These are phyloP conservation scores for Aspergillus quadricinctus DNA, from an alignment of 2,329 filamentous ascomycete genomes.

Conservation along the genomic window DNA sequence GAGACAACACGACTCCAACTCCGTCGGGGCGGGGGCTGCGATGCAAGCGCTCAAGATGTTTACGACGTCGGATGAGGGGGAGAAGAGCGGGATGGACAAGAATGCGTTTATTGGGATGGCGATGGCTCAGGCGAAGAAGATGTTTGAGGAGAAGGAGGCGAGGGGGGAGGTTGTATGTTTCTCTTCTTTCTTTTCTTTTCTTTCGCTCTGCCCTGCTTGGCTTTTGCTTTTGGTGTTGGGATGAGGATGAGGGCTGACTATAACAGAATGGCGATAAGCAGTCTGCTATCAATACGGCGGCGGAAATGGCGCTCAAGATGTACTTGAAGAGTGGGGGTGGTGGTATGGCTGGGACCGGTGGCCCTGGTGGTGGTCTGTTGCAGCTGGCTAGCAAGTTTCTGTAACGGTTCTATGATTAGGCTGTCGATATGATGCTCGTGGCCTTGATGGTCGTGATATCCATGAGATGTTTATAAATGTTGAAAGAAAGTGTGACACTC, in stretches of 20 bases:
- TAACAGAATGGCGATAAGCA: slow-evolving; percentile 65
- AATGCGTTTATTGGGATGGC: slow-evolving; percentile 79
- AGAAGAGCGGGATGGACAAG: slow-evolving; percentile 55
- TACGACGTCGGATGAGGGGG: slow-evolving; percentile 32
- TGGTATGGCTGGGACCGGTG: slow-evolving; percentile 43
- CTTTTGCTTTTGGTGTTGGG: slow-evolving; percentile 1
- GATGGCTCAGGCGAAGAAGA: slow-evolving; percentile 80
- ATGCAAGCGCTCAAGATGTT: slow-evolving; percentile 72
- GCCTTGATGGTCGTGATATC: background rate
- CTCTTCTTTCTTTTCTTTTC: background rate
- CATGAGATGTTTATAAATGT: background rate
- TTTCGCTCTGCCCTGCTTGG: slow-evolving; percentile 1
- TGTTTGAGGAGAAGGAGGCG: slow-evolving; percentile 59
- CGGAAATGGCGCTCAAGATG: slow-evolving; percentile 84
- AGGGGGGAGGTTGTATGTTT: slow-evolving; percentile 51
- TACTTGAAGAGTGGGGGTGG: slow-evolving; percentile 73
- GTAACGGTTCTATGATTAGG: slow-evolving; percentile 1
- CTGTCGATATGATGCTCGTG: background rate
- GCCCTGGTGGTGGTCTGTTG: slow-evolving; percentile 52
- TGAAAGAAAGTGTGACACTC: background rate
- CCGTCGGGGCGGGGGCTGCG: slow-evolving; percentile 42
- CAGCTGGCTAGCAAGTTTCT: slow-evolving; percentile 60
- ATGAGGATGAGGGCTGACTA: background rate
- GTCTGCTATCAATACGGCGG: slow-evolving; percentile 71
- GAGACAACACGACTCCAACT: slow-evolving; percentile 47